These are phyloP conservation scores for Rhynchospora breviuscula DNA, from an alignment of 176 grass and related monocot species.

Conservation along the genomic window DNA sequence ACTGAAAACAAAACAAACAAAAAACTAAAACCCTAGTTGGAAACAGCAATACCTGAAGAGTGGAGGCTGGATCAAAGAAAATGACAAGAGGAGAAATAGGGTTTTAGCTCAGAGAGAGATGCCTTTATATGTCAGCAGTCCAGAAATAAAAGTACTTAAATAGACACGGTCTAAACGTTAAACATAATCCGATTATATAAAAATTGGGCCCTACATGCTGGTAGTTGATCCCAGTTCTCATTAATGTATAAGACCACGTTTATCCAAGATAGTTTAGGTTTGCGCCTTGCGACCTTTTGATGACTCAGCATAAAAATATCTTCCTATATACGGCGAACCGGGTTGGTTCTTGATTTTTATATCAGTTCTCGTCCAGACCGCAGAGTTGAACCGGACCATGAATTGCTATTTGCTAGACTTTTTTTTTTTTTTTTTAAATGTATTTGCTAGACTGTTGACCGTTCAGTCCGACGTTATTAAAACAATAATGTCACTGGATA, in stretches of 20 bases:
- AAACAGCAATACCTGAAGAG: background rate
- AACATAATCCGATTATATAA: background rate
- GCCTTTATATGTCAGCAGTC: background rate
- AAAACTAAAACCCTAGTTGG: background rate
- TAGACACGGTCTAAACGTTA: background rate
- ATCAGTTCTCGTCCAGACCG: background rate
- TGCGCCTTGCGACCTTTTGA: background rate
- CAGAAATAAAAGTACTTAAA: background rate
- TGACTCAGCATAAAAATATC: constrained; percentile 14
- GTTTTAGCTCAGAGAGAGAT: background rate
- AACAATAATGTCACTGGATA: too few species aligned
- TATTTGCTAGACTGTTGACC: too few species aligned
- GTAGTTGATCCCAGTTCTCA: background rate
- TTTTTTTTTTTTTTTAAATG: too few species aligned
- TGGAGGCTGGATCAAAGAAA: background rate
- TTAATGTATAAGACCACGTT: background rate
- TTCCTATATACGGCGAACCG: background rate
- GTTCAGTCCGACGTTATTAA: too few species aligned
- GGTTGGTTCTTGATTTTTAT: background rate
- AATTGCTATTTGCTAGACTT: too few species aligned
- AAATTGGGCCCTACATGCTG: background rate
- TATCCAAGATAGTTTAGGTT: background rate
- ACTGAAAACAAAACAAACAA: too few species aligned
- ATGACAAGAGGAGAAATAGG: background rate
- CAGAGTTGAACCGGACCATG: background rate